Conservation (phyloP, 352 stramenopile genomes). For the Globisporangium lucens region DNA sequence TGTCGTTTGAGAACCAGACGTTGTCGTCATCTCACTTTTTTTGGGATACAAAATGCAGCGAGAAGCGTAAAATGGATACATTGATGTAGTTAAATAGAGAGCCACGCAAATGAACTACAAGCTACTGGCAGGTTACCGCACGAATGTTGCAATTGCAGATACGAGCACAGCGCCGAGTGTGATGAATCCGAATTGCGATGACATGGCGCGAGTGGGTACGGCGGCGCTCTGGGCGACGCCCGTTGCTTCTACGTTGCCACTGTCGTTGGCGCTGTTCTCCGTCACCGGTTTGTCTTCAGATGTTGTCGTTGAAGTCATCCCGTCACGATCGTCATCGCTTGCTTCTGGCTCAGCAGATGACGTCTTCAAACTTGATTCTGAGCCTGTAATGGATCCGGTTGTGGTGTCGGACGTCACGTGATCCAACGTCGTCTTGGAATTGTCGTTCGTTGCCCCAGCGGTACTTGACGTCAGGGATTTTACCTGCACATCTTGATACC, state of each 20-base stretch:
- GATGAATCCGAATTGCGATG: conserved; percentile 1
- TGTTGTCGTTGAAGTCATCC: background rate
- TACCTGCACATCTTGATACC: background rate
- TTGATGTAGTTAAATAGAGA: background rate
- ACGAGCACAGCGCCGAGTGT: background rate
- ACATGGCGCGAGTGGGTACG: background rate
- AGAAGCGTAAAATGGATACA: background rate
- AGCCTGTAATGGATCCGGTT: background rate
- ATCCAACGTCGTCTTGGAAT: background rate
- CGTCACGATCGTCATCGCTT: background rate
- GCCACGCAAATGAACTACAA: background rate
- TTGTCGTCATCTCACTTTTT: background rate
- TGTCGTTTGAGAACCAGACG: background rate
- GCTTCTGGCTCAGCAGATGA: background rate
- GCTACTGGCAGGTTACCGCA: background rate
- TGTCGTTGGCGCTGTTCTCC: background rate
- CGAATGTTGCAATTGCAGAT: background rate
- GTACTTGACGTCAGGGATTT: background rate
- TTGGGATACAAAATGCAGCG: background rate
- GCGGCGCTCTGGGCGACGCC: background rate
- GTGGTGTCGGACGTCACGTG: background rate
- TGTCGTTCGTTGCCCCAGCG: background rate
- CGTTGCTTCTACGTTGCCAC: background rate
- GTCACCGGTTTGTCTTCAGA: background rate
- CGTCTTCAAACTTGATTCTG: background rate